Base-by-base conservation (phyloP, 192 early-diverging fungal species). In the Backusella luteola region DNA sequence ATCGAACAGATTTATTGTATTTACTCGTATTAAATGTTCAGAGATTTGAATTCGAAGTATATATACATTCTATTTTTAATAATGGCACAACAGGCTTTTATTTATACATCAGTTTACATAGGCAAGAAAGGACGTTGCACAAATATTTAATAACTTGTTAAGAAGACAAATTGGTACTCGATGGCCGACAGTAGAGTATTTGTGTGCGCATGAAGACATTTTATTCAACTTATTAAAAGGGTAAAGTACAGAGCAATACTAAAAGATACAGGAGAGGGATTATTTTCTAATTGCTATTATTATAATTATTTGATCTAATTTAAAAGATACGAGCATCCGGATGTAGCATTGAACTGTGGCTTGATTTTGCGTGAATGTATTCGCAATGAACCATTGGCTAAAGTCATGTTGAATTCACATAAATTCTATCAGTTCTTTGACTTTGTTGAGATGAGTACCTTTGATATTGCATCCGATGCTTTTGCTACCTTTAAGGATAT, bases 401-500 rank as follows among this genome's bases (percentile, higher is more conserved):
- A 93, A 74, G 89, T 94, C 39, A 88, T 98, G 34, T 84, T 98
- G 63, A 90, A 92, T 74, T 92, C 94, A n/a, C 88, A 87, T 26
- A 89, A 95, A 76, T 98, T 99, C 74, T 97, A 96, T 88, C 91
- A 92, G 74, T 96, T 99, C 69, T 99, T 99, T 75, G 87, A 87
- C 19, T 99, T 98, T 82, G 97, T 99, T n/a, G 97, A 99, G 82
- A 87, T 96, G 76, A 92, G 92, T 73, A 99, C 96, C 11, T 99
- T 99, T 89, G 98, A 99, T 89, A 95, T 97, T 56, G 96, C 98
- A 36, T 96, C 94, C 46, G 98, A 99, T 81, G 98, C 98, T 4
- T 99, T 99, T 83, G 95, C 94, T 21, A 97, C 95, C 49, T 99
- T 99, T 84, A 97, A 97, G 83, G 97, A 99, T 76, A 88, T 97